Conservation (phyloP, 805 yeast genomes). For the Vanderwaltozyma verrucispora region DNA sequence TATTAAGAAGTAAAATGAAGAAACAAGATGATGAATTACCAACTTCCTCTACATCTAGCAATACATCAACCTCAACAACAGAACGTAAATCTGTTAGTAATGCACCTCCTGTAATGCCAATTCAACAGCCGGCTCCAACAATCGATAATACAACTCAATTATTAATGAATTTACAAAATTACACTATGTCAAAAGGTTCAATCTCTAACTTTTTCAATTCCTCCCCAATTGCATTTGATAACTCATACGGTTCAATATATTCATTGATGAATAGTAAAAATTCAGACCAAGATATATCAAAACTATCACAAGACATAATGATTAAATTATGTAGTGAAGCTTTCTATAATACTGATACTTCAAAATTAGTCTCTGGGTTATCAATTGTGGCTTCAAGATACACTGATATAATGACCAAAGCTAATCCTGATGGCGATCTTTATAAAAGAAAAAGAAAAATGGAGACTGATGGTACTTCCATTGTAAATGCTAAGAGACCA, state of each 20-base stretch:
- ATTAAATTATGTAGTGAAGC: constrained; percentile 59
- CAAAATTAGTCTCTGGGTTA: constrained; percentile 52
- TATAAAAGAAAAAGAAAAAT: constrained; percentile 12
- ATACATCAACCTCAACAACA: background rate
- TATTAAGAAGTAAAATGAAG: constrained; percentile 1
- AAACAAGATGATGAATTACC: background rate
- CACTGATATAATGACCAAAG: constrained; percentile 33
- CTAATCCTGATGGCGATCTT: background rate
- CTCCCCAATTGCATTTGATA: constrained; percentile 30
- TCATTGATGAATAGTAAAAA: constrained; percentile 56
- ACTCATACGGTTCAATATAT: constrained; percentile 54
- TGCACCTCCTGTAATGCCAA: background rate
- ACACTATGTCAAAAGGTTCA: constrained; percentile 20
- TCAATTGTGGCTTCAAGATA: constrained; percentile 63
- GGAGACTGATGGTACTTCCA: constrained; percentile 13
- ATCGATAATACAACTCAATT: constrained; percentile 7
- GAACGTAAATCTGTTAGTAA: background rate
- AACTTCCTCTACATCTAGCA: background rate
- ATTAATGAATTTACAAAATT: constrained; percentile 17
- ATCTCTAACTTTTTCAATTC: constrained; percentile 24
- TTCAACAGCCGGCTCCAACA: constrained; percentile 9
- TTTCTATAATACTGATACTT: constrained; percentile 41
- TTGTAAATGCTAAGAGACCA: constrained; percentile 4
- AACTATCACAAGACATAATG: constrained; percentile 54
- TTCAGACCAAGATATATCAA: constrained; percentile 57